Conservation (phyloP, 2,329 filamentous ascomycete species). For the Thielaviopsis populi region DNA sequence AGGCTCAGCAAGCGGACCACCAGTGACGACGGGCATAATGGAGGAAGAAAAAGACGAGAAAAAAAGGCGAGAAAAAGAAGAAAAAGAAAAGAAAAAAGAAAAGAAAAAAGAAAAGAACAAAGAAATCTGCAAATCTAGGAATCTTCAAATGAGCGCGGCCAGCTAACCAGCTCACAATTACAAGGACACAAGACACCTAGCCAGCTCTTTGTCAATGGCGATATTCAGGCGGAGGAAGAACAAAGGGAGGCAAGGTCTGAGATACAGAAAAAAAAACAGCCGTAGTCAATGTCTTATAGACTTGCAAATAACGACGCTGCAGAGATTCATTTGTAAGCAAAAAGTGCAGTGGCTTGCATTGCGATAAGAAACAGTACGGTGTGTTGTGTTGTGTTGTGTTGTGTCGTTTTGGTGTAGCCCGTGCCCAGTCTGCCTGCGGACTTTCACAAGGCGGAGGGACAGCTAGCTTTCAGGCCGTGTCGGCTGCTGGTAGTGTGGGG, state of each 20-base stretch:
- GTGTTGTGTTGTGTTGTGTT: no score
- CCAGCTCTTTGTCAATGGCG: no score
- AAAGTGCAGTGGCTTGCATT: no score
- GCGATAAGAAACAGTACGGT: no score
- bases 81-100: constrained; percentile 15
- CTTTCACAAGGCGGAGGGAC: not conserved
- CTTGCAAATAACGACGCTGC: not conserved
- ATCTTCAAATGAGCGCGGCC: constrained; percentile 2
- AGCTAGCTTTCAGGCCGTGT: no score
- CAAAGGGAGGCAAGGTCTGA: not conserved
- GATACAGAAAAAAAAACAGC: not conserved
- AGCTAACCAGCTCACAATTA: not conserved
- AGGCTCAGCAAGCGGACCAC: constrained; percentile 7
- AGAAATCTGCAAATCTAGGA: not conserved
- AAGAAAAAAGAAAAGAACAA: not conserved
- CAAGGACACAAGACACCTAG: not conserved
- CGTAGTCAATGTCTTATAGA: no score
- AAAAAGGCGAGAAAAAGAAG: constrained; percentile 7
- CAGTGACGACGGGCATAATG: constrained; percentile 1
- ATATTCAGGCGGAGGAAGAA: not conserved
- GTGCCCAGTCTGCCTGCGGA: not conserved
- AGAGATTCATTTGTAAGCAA: not conserved
- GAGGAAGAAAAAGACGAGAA: constrained; percentile 6
- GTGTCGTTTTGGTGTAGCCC: not conserved
- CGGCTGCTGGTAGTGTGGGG: no score